Evolutionary conservation across 192 early-diverging fungal genomes (phyloP), one percentile per base, ranked within the genome.

Genomic region (Glomus cerebriforme): DNA sequence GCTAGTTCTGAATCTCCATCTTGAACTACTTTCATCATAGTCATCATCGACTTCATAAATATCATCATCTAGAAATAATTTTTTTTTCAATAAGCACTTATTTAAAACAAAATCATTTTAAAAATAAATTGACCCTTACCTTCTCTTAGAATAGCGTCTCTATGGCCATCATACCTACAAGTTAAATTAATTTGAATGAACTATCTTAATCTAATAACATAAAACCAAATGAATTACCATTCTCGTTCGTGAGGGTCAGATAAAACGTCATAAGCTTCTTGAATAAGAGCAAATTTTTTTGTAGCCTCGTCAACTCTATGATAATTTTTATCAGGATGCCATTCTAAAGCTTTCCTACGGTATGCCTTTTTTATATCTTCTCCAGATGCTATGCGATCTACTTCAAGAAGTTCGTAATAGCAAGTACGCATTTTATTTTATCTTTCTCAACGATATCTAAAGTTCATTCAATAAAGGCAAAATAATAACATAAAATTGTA

Each of bases 211-310:
- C 47, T 17, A 54, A 19, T 54, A 19, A 54, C 10, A 7, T 54
- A 19, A 49, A 10, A 54, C 3, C 17, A 22, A 54, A 22, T 13
- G 17, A 22, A 60, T 34, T 59, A 74, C 72, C 72, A 74, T 22
- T n/a, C 37, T 35, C 72, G n/a, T 74, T 74, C 72, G 13, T 74
- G 54, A 19, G 92, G 91, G 85, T 99, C 96, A 49, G 90, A 94
- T 43, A 99, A 85, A 2, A 96, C 93, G 80, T 98, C 95, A 82
- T 99, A 98, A 7, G 98, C 98, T 73, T 95, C 89, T 78, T 94
- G 95, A 67, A 99, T 93, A 71, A 93, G 85, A 1, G 95, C 91
- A 89, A 99, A 99, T 37, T 91, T 84, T 59, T 91, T 85, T 8
- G 95, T 98, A 7, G 96, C 92, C 81, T 97, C 95, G 63, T 96